A percentile compares a stretch with the other conserved stretches of the same genome.
Conservation (phyloP, 1,284 basidiomycete genomes). For the Fomitopsis schrenkii region DNA sequence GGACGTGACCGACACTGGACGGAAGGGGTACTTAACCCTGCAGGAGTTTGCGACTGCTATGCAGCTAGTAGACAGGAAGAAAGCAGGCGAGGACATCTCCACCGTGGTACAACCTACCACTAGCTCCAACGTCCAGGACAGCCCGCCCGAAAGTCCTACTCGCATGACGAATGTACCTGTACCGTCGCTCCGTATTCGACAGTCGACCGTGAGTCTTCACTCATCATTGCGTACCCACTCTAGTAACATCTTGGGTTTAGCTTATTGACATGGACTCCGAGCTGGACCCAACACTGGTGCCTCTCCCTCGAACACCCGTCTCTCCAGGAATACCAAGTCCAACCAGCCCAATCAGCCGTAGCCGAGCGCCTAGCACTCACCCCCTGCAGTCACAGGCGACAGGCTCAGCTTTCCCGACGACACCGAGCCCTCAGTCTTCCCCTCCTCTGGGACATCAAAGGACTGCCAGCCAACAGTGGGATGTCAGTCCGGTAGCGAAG, state of each 20-base stretch:
- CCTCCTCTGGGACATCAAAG: constrained; percentile 1
- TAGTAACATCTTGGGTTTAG: background rate
- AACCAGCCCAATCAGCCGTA: background rate
- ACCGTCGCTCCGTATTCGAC: background rate
- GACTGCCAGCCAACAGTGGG: constrained; percentile 50
- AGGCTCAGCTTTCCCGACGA: background rate
- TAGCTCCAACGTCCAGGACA: background rate
- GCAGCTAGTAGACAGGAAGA: background rate
- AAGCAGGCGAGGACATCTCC: background rate
- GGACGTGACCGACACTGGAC: constrained; percentile 19
- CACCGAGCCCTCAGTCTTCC: background rate
- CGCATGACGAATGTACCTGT: background rate
- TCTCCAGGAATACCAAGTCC: background rate
- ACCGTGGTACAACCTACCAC: background rate
- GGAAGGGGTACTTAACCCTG: constrained; percentile 18
- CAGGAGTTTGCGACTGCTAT: background rate
- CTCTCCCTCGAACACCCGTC: background rate
- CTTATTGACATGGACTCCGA: background rate
- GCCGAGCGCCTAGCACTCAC: background rate
- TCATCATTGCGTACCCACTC: background rate
- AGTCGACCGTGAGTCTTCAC: background rate
- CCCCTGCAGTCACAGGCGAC: background rate
- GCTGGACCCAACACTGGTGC: background rate
- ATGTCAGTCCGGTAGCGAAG: constrained; percentile 81
- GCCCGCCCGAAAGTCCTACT: background rate